A percentile compares a stretch with the other conserved stretches of the same genome.
Evolutionary conservation across 768 basidiomycete genomes (phyloP).

Genomic region (Hericium coralloides): DNA sequence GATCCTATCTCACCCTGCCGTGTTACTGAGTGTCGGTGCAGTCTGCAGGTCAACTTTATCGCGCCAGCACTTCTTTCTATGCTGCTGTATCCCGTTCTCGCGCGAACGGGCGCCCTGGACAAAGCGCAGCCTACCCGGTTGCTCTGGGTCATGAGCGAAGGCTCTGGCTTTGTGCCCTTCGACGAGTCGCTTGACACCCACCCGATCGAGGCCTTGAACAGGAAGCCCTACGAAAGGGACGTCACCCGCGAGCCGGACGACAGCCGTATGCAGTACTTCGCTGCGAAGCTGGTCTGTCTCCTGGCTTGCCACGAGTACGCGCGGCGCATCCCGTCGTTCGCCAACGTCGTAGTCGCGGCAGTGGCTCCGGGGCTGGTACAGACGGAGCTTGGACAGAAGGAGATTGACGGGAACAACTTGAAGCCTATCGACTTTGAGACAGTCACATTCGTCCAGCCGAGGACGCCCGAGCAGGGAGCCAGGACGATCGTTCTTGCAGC

Average conservation of each 20-base stretch:
- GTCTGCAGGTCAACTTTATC: background rate
- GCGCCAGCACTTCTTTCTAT: background rate
- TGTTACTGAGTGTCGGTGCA: background rate
- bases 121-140: background rate
- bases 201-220: background rate
- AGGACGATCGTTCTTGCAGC: background rate
- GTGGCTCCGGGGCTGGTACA: background rate
- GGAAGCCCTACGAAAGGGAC: background rate
- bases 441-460: background rate
- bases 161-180: background rate
- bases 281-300: background rate
- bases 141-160: background rate
- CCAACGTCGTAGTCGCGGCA: background rate
- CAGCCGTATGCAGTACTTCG: background rate
- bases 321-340: background rate
- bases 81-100: background rate
- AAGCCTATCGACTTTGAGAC: background rate
- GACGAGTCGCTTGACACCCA: background rate
- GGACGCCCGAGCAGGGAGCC: background rate
- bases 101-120: background rate
- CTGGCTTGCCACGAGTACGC: background rate
- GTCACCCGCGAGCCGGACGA: background rate
- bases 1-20: background rate
- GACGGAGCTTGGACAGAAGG: background rate
- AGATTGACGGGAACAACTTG: background rate